These are phyloP conservation scores for Sugiyamaella marilandica DNA, from an alignment of 805 yeast species.

Conservation along the genomic window DNA sequence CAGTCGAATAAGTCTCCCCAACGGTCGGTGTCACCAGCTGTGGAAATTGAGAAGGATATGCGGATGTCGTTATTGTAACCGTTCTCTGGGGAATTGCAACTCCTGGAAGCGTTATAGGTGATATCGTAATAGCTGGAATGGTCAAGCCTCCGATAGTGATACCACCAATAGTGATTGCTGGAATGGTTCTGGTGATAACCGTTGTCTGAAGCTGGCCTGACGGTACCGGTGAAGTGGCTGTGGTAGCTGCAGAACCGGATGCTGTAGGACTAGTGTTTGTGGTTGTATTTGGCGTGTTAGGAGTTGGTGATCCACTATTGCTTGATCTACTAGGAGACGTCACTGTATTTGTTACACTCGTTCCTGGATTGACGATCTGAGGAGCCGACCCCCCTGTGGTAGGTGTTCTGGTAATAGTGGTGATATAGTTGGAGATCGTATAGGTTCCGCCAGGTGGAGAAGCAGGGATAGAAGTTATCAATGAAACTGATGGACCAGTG, in stretches of 20 bases:
- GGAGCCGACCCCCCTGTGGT: neutral
- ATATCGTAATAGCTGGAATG: conserved; percentile 9
- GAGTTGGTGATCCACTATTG: no score
- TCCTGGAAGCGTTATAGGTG: conserved; percentile 10
- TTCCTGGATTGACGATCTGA: neutral
- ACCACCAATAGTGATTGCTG: conserved; percentile 1
- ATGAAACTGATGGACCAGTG: neutral
- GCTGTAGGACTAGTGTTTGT: no score
- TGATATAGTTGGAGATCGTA: neutral
- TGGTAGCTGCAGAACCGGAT: neutral
- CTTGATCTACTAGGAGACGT: neutral
- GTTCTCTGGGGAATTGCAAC: conserved; percentile 6
- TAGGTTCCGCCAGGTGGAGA: neutral
- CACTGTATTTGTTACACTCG: neutral
- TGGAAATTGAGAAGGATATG: neutral
- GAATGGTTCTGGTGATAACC: neutral
- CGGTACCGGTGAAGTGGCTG: neutral
- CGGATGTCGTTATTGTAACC: neutral
- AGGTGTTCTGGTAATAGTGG: neutral
- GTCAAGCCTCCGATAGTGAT: conserved; percentile 2
- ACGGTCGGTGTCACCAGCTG: neutral
- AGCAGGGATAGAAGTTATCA: neutral
- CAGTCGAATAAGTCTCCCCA: conserved; percentile 3
- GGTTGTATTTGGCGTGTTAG: no score
- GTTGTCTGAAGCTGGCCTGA: neutral